Evolutionary conservation across 345 rosid species (phyloP), one percentile per base, ranked within the genome.

Genomic region (Eucalyptus guilfoylei): DNA sequence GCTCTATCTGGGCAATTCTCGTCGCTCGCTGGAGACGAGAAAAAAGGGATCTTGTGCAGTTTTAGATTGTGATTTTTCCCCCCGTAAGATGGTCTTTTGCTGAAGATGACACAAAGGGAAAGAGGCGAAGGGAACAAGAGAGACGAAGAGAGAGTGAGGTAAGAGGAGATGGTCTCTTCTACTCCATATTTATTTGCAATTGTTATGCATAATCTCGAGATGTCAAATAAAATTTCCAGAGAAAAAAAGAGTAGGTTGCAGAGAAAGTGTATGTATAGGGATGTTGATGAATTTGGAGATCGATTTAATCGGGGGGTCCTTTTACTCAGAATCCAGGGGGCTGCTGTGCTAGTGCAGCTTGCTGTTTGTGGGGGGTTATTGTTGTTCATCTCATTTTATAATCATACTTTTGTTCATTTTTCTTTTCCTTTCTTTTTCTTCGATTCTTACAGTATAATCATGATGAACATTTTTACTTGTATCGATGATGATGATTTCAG

Each of bases 241-340:
- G 47, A 87, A 89, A 90, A 87, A 76, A 76, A 26, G 81, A 88
- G 93, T 93, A 94, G 87, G 32, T 91, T 94, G 94, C 95, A 93
- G 94, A 93, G 92, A 89, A 90, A 89, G 90, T 90, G 93, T 92
- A 93, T 94, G 97, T 94, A 94, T 94, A 94, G 97, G 88, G 96
- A 88, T 89, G 93, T 92, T 92, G 94, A 91, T 72, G 83, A 72
- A 90, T 93, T 89, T 91, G 94, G 91, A 88, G 91, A 88, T 89
- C 91, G 92, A 91, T 89, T 72, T 69, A 49, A 47, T 52, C n/a
- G 50, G 88, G 60, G 80, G 80, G 32, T 23, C 32, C 81, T 58
- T 85, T 62, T 48, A 47, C 85, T 83, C 88, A 83, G 88, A 86
- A 85, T 88, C 69, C 58, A 40, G 88, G 88, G 87, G 67, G 91